Base-by-base conservation (phyloP, 371 early-diverging fungal species). In the Mortierella sp. region DNA sequence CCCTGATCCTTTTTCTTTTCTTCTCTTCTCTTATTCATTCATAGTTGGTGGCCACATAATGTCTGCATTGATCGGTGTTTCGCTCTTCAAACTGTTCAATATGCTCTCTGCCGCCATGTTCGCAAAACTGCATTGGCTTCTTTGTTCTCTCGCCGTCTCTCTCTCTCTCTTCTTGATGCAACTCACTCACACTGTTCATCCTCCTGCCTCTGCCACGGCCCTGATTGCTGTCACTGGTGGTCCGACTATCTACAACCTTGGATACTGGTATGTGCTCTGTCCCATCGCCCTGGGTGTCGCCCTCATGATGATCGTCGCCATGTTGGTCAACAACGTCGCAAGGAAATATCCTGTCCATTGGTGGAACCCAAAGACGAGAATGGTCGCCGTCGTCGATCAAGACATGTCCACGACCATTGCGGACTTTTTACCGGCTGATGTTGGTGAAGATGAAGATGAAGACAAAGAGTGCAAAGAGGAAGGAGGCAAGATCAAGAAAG, bases 171-270 rank as follows among this genome's bases (percentile, higher is more conserved):
- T 82, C 0, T 27, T 83, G 2, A 94, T 92, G 92, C 91, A 90
- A 43, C 50, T 90, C 24, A 88, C 89, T 0, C 85, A 85, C 37
- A 90, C 89, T 1, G 84, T 90, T 7, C 93, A 94, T 50, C 93
- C 94, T 14, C 94, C 94, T 6, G 91, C 86, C 3, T 87, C 87
- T 0, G 93, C 94, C 0, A 87, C 94, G 0, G 90, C 93, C 0
- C 70, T 92, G 49, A 81, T 93, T 30, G 90, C 91, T 6, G 84
- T 83, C 5, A 66, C 82, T 0, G 83, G 84, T 3, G 81, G 84
- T 6, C 37, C 60, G 1, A 76, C 52, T 4, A 79, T 86, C 21
- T 76, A 82, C 3, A 72, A 80, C 1, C 78, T 89, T 1, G 87
- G 89, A 0, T 91, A 86, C 72, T 75, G 86, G 60, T 92, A 86